phyloP scores from a whole-genome alignment of 306 rosid species.

The Citrullus colocynthis region DNA sequence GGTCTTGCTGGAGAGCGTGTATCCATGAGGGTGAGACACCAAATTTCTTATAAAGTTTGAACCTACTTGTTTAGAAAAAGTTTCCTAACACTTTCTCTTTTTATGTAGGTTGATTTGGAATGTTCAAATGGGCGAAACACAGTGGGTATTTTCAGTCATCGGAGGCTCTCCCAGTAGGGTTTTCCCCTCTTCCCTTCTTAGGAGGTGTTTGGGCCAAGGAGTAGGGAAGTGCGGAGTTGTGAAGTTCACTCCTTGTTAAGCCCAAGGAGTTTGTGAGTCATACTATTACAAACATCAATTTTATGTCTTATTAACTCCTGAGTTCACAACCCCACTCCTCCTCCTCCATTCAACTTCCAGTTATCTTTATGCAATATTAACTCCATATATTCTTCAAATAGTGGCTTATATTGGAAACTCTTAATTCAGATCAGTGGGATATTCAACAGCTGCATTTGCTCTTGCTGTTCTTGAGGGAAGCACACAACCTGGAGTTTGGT shows the following conservation, averaged over 20 bases:
- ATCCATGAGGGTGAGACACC: slow-evolving; percentile 62
- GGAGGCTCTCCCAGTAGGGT: slow-evolving; percentile 53
- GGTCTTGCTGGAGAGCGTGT: slow-evolving; percentile 81
- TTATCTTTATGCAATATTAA: not conserved
- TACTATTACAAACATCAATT: no score
- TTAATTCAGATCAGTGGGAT: slow-evolving; percentile 61
- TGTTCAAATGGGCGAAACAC: slow-evolving; percentile 63
- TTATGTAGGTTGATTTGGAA: slow-evolving; percentile 74
- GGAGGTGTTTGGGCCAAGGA: no score
- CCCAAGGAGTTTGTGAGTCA: no score
- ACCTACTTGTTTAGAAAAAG: not conserved
- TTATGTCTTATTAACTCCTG: no score
- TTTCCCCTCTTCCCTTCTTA: not conserved
- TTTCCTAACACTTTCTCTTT: not conserved
- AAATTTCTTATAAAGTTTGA: not conserved
- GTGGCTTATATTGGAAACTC: not conserved
- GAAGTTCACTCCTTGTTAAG: no score
- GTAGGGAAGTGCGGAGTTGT: no score
- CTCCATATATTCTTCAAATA: not conserved
- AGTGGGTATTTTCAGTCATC: slow-evolving; percentile 70
- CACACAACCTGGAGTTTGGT: slow-evolving; percentile 93
- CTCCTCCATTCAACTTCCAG: not conserved
- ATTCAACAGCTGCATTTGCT: slow-evolving; percentile 68
- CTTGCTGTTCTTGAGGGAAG: slow-evolving; percentile 87
- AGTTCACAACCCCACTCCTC: not conserved